Conservation (phyloP, 768 basidiomycete genomes). For the Chalciporus chontae region DNA sequence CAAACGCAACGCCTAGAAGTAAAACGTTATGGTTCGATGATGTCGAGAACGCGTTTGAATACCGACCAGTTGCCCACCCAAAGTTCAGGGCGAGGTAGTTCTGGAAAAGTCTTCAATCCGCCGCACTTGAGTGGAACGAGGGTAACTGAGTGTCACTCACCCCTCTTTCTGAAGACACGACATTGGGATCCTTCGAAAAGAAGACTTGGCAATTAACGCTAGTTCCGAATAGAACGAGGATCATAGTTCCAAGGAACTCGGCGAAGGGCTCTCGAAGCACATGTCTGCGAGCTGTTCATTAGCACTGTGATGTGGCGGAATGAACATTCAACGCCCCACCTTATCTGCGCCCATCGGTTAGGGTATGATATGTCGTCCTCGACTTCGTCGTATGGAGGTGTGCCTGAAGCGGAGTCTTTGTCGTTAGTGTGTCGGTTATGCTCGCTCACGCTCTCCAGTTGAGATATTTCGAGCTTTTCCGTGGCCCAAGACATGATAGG, state of each 20-base stretch:
- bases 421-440: neutral
- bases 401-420: neutral
- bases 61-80: conserved; percentile 22
- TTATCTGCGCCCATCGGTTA: conserved; percentile 49
- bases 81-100: conserved; percentile 17
- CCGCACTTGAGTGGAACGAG: too few species aligned
- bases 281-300: conserved; percentile 25
- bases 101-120: conserved; percentile 1
- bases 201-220: conserved; percentile 54
- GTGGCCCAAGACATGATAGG: neutral
- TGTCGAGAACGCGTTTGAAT: neutral
- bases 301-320: neutral
- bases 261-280: conserved; percentile 51
- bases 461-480: neutral
- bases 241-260: conserved; percentile 56
- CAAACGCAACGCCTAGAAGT: conserved; percentile 47
- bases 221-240: conserved; percentile 52
- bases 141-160: conserved; percentile 33
- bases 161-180: conserved; percentile 45
- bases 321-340: conserved; percentile 33
- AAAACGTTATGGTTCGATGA: neutral
- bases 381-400: neutral
- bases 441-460: neutral
- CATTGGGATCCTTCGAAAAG: conserved; percentile 39
- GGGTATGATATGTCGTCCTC: conserved; percentile 27